Conservation (phyloP, 192 early-diverging fungal genomes). For the Coemansia sp. region DNA sequence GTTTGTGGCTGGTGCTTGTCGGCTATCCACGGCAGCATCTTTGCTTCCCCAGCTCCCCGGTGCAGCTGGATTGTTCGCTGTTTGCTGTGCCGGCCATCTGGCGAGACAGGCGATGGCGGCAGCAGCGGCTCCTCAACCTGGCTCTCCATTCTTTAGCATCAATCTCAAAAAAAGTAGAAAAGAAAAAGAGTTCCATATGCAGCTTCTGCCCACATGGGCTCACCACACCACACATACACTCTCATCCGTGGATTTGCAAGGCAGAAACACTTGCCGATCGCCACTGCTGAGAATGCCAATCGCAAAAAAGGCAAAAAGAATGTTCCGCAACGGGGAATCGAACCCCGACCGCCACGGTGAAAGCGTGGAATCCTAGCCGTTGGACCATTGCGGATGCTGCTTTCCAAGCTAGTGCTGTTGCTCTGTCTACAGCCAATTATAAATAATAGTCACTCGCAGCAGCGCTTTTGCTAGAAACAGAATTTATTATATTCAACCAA, state of each 20-base stretch:
- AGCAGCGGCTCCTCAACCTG: constrained; percentile 21
- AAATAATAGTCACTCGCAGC: not conserved
- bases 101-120: constrained; percentile 36
- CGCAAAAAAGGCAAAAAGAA: constrained; percentile 21
- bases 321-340: constrained; percentile 77
- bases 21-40: constrained; percentile 17
- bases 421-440: not conserved
- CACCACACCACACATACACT: too few relatives aligned
- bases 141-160: constrained; percentile 3
- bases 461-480: not conserved
- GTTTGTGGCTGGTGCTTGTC: constrained; percentile 17
- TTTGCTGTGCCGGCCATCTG: not conserved
- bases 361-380: constrained; percentile 81
- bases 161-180: not conserved
- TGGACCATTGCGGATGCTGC: constrained; percentile 68
- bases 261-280: constrained; percentile 8
- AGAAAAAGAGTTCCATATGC: not conserved
- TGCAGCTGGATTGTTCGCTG: constrained; percentile 33
- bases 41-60: constrained; percentile 9
- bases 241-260: not conserved
- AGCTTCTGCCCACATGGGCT: not conserved
- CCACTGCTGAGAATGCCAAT: not conserved
- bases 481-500: constrained; percentile 3
- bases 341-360: constrained; percentile 83
- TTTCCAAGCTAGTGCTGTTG: not conserved